phyloP scores from a whole-genome alignment of 2,329 filamentous ascomycete genomes.

The Fusarium illudens region DNA sequence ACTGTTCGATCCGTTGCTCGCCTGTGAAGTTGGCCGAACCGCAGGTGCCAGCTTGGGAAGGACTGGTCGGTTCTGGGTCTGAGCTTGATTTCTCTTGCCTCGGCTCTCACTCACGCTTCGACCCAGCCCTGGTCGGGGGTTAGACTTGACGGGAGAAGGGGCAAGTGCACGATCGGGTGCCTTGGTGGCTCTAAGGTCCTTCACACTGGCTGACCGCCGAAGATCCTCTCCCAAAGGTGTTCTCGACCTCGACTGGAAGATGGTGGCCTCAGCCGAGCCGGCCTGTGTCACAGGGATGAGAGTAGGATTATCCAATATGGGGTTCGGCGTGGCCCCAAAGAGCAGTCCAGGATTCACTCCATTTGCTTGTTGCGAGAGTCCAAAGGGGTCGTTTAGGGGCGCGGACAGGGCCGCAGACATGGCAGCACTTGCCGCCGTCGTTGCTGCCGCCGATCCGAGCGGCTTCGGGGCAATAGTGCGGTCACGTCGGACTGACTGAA shows the following conservation, averaged over 20 bases:
- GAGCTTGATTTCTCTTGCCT: slow-evolving; percentile 50
- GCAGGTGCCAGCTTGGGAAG: slow-evolving; percentile 60
- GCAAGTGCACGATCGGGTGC: slow-evolving; percentile 52
- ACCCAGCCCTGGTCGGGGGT: slow-evolving; percentile 58
- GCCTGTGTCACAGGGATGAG: slow-evolving; percentile 45
- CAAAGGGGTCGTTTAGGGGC: slow-evolving; percentile 61
- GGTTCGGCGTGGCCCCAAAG: slow-evolving; percentile 61
- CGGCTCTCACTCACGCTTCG: slow-evolving; percentile 65
- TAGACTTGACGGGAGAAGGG: slow-evolving; percentile 62
- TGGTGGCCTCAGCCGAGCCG: slow-evolving; percentile 41
- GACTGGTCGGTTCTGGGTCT: slow-evolving; percentile 48
- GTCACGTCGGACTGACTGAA: slow-evolving; percentile 52
- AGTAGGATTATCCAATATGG: slow-evolving; percentile 52
- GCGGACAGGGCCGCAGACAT: slow-evolving; percentile 54
- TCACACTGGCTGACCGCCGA: slow-evolving; percentile 57
- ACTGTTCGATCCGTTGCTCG: slow-evolving; percentile 43
- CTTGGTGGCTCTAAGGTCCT: slow-evolving; percentile 54
- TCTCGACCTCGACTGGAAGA: slow-evolving; percentile 39
- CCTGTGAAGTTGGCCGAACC: slow-evolving; percentile 48
- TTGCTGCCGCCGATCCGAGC: slow-evolving; percentile 45
- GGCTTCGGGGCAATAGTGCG: slow-evolving; percentile 62
- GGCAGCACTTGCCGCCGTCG: slow-evolving; percentile 39
- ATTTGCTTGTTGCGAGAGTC: slow-evolving; percentile 54
- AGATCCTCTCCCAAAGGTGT: slow-evolving; percentile 48
- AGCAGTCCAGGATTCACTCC: slow-evolving; percentile 69